phyloP scores from a whole-genome alignment of 164 flowering plant species.

The Liriodendron chinense region DNA sequence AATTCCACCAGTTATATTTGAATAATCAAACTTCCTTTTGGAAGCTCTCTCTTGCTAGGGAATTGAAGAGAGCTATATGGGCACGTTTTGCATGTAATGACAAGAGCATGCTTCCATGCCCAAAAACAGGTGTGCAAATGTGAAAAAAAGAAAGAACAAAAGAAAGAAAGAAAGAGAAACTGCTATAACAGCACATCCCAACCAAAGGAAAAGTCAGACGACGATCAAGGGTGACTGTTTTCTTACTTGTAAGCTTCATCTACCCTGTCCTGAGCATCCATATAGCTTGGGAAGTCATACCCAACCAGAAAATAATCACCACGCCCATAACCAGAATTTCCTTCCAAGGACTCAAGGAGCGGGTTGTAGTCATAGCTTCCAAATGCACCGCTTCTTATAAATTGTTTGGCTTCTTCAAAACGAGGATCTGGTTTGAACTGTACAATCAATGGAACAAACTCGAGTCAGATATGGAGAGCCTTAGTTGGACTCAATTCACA shows the following conservation, averaged over 20 bases:
- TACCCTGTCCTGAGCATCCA: slow-evolving; percentile 87
- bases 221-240: neutral
- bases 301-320: slow-evolving; percentile 98
- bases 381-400: slow-evolving; percentile 81
- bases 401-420: slow-evolving; percentile 90
- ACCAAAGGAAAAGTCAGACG: neutral
- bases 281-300: slow-evolving; percentile 84
- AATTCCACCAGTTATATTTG: no score
- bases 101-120: neutral
- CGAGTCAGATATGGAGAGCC: neutral
- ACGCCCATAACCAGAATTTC: slow-evolving; percentile 88
- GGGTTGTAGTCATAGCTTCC: slow-evolving; percentile 90
- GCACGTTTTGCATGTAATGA: no score
- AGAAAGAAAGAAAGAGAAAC: neutral
- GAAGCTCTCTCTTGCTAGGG: no score
- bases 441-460: slow-evolving; percentile 1
- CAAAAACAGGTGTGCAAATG: neutral
- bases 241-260: slow-evolving; percentile 96
- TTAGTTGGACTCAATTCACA: neutral
- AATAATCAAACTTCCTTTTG: no score
- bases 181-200: neutral
- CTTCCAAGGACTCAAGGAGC: slow-evolving; percentile 93
- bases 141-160: neutral
- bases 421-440: slow-evolving; percentile 97
- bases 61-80: no score